Evolutionary conservation across 148 eudicot genomes (phyloP), one percentile per base, ranked within the genome.

Genomic region (Cornus florida): DNA sequence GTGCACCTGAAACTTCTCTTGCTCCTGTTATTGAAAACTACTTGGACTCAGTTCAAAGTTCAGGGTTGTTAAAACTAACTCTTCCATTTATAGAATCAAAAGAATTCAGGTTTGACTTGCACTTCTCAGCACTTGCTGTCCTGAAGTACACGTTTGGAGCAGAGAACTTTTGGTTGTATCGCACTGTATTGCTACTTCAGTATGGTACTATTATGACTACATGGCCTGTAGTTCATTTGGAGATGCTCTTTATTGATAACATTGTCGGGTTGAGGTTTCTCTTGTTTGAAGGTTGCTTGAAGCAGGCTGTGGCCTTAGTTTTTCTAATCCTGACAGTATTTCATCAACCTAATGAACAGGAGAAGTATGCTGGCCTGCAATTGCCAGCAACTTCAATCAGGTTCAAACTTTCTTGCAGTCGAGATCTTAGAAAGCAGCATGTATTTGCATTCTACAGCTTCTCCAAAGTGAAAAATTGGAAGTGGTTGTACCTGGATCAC

Each of bases 201-300:
- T 87, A 85, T 86, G 97, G 97, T 66, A 73, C 87, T 71, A 22
- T 97, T 64, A 77, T 79, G 74, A 85, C 84, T 73, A 57, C 80
- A 20, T 94, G 91, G 89, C 96, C 96, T 78, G 82, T 71, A 78
- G 88, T 97, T 84, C 77, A 72, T 56, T 43, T 97, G 92, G 96
- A 97, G 88, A 87, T 94, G 83, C 88, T 97, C 78, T 89, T 94
- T 83, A 90, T 97, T 73, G 99, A 97, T 79, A 88, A 88, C 78
- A 66, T 82, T 72, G 81, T 72, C 77, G 99, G 98, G 50, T 83
- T 97, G 89, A 89, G 93, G 87, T 87, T 90, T 84, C 84, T 92
- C 48, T 68, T 91, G 73, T 92, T 89, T 89, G 92, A 97, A 90
- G 97, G 96, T 77, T 84, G 93, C 90, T 83, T 97, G 88, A 84